A percentile compares a stretch with the other conserved stretches of the same genome.
Conservation (phyloP, 495 filamentous ascomycete genomes). For the Oleoguttula mirabilis region DNA sequence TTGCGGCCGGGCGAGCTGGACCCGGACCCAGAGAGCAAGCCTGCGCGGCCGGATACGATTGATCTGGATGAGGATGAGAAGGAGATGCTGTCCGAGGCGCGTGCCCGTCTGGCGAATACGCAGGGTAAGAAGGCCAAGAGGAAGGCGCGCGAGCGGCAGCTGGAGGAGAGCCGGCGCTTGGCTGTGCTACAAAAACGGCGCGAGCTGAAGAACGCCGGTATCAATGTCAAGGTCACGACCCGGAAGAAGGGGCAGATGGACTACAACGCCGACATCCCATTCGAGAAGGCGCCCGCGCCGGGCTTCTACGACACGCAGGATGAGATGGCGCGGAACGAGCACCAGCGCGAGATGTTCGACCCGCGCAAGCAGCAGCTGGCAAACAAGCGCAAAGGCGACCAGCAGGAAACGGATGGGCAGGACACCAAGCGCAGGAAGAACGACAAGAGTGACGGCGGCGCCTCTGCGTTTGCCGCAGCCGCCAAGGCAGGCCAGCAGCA, state of each 20-base stretch:
- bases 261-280: conserved; percentile 97
- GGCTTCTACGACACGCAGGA: conserved; percentile 91
- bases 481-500: conserved; percentile 91
- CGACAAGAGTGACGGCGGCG: conserved; percentile 64
- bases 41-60: conserved; percentile 92
- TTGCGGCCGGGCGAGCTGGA: conserved; percentile 84
- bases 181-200: conserved; percentile 88
- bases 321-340: conserved; percentile 70
- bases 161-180: conserved; percentile 83
- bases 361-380: conserved; percentile 88
- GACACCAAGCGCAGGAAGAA: conserved; percentile 64
- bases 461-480: conserved; percentile 72
- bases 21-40: conserved; percentile 91
- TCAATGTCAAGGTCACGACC: conserved; percentile 93
- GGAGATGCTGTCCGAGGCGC: conserved; percentile 96
- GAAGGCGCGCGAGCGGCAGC: conserved; percentile 87
- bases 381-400: conserved; percentile 89
- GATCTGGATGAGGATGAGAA: conserved; percentile 98
- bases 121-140: conserved; percentile 98
- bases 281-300: conserved; percentile 79
- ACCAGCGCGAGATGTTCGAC: conserved; percentile 77
- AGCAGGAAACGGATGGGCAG: conserved; percentile 59
- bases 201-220: conserved; percentile 92
- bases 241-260: conserved; percentile 95
- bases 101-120: conserved; percentile 90